A percentile compares a stretch with the other conserved stretches of the same genome.
These are phyloP conservation scores for Clathrospora elynae DNA, from an alignment of 2,329 filamentous ascomycete species.

Conservation along the genomic window DNA sequence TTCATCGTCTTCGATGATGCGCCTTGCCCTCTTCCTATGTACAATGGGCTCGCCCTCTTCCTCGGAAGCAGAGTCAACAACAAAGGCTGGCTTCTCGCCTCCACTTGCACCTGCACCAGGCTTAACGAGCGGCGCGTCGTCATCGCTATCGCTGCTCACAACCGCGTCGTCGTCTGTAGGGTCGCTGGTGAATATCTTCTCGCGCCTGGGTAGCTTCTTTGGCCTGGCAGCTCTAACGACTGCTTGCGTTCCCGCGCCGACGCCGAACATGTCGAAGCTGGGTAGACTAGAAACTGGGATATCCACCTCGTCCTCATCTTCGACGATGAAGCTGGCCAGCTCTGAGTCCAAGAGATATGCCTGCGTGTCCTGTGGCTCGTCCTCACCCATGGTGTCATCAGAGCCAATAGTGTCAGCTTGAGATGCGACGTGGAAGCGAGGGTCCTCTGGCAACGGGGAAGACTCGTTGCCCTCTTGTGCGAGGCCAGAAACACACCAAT, in stretches of 20 bases:
- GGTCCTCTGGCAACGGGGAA: constrained; percentile 49
- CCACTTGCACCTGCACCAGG: constrained; percentile 9
- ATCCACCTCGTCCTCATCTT: constrained; percentile 47
- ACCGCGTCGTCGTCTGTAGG: constrained; percentile 40
- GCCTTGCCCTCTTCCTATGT: constrained; percentile 32
- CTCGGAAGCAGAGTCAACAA: constrained; percentile 34
- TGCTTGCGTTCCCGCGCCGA: constrained; percentile 44
- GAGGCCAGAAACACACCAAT: constrained; percentile 35
- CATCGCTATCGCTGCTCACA: constrained; percentile 45
- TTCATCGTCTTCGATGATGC: constrained; percentile 41
- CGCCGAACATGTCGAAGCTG: constrained; percentile 29
- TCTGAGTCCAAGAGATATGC: constrained; percentile 53
- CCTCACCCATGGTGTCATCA: constrained; percentile 49
- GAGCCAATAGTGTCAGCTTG: constrained; percentile 52
- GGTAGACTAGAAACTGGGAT: constrained; percentile 43
- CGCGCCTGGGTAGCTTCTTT: constrained; percentile 27
- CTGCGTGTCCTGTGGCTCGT: constrained; percentile 48
- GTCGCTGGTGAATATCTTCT: constrained; percentile 47
- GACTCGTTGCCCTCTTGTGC: constrained; percentile 43
- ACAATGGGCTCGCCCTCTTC: constrained; percentile 27
- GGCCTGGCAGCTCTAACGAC: constrained; percentile 32
- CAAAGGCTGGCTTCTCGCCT: constrained; percentile 23
- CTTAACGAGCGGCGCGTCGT: constrained; percentile 26
- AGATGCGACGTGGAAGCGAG: constrained; percentile 45
- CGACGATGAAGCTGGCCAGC: constrained; percentile 53